Base-by-base conservation (phyloP, 441 rosid genomes). In the Geranium incanum region DNA sequence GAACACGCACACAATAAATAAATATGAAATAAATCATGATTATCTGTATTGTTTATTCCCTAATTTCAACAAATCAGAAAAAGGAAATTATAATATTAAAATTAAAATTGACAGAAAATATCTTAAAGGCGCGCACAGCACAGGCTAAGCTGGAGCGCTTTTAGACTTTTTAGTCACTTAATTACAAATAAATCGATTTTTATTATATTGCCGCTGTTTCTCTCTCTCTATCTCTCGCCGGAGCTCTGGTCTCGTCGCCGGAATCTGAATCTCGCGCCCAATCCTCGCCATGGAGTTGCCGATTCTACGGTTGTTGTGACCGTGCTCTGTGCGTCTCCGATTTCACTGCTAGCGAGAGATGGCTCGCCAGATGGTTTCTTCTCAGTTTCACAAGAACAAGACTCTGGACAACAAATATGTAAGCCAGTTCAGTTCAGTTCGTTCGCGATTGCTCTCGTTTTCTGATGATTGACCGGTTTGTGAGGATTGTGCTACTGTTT, bases 341-440 rank as follows among this genome's bases (percentile, higher is more conserved):
- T 45, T 45, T 45, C 52, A 45, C 33, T 8, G 64, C 33, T 28
- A 59, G 33, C 11, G 28, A 9, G 28, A 59, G 64, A 59, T 59
- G 64, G 64, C 64, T 59, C 64, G 64, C 33, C 64, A 59, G 64
- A 59, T 59, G 64, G 64, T 28, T 18, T 59, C 64, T 59, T 5
- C 64, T 11, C 64, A 18, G 6, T 59, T 59, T 19, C 64, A 59
- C 64, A 59, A 59, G 64, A 59, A 59, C 28, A 59, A 59, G 33
- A 59, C 64, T 59, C 64, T 59, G 33, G 64, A 59, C 64, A 59
- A 59, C 33, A 59, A 59, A 59, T 59, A 59, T 59, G 64, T 59
- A 59, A 5, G 64, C 3, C 28, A 6, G 3, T 59, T 59, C 64
- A 18, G 18, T 59, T 28, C 7, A 9, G 23, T 18, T 59, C 19